Evolutionary conservation across 306 rosid species (phyloP), one percentile per base, ranked within the genome.

Genomic region (Cucumis cinereus): DNA sequence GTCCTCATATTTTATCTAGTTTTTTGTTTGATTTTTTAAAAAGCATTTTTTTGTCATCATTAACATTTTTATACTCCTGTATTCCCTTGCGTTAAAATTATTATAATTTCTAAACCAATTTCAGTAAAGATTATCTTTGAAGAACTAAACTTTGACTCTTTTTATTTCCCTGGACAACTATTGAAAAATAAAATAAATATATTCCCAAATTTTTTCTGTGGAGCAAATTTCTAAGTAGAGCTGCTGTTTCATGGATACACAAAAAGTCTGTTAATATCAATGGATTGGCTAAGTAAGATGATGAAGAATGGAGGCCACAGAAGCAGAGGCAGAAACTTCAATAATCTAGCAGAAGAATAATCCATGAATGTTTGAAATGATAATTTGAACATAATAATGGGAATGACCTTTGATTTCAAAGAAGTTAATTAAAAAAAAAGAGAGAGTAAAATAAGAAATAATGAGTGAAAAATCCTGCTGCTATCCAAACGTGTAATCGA

Each of bases 361-460:
- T 72, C 23, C 76, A 72, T 72, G 61, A 50, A 52, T 36, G 47
- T 74, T 57, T 57, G 40, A 71, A 49, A 70, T 70, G 36, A 49
- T 70, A 70, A 70, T n/a, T 70, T 70, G 41, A 56, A 57, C 67
- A 55, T 75, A 74, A 55, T 75, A 74, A 75, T 55, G 66, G 24
- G 78, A 38, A 23, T 73, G 8, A 53, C 36, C 74, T 22, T 13
- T 19, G 47, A 35, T 74, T 54, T 33, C 13, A 24, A 40, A 57
- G 64, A 52, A 36, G 53, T 56, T 35, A 12, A 9, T 0, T 10
- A 45, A 45, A 3, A 45, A 45, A 45, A 45, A 11, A 11, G 20
- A 16, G 20, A 14, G 5, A 35, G 17, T n/a, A 15, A 24, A 24
- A 23, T 9, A 35, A 76, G 33, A 4, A 23, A 23, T 49, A 76